Conservation (phyloP, 768 basidiomycete species). For the Agrocybe pediades region DNA sequence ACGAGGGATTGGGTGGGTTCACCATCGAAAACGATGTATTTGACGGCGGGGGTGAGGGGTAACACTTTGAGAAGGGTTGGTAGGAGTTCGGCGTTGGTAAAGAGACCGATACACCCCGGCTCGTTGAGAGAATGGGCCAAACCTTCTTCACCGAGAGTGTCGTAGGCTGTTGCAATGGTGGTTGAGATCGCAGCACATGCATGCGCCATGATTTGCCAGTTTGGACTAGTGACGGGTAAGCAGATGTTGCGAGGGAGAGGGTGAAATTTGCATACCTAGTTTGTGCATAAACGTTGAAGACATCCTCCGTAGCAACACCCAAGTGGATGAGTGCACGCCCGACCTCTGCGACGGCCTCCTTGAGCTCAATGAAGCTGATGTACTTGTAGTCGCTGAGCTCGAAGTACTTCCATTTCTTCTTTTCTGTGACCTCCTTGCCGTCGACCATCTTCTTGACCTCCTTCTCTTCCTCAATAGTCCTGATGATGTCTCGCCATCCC, state of each 20-base stretch:
- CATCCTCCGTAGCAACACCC: slow-evolving; percentile 64
- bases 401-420: slow-evolving; percentile 96
- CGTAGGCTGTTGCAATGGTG: slow-evolving; percentile 93
- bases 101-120: slow-evolving; percentile 80
- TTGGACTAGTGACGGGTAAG: slow-evolving; percentile 46
- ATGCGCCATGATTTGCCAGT: slow-evolving; percentile 89
- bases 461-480: slow-evolving; percentile 83
- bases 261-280: slow-evolving; percentile 60
- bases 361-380: slow-evolving; percentile 70
- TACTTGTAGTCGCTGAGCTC: slow-evolving; percentile 90
- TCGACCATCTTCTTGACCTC: slow-evolving; percentile 81
- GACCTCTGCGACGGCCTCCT: slow-evolving; percentile 62
- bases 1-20: slow-evolving; percentile 51
- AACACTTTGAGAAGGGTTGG: slow-evolving; percentile 75
- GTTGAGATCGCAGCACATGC: slow-evolving; percentile 79
- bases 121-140: slow-evolving; percentile 87
- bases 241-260: not conserved
- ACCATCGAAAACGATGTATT: slow-evolving; percentile 87
- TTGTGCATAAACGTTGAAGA: slow-evolving; percentile 89
- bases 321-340: slow-evolving; percentile 74
- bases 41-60: slow-evolving; percentile 71
- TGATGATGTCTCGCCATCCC: slow-evolving; percentile 77
- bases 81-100: slow-evolving; percentile 92
- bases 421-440: slow-evolving; percentile 83
- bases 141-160: slow-evolving; percentile 89